Percentiles rank a stretch among this genome's conserved stretches.
Conservation (phyloP, 169 alveolate species). For the Condylostoma magnum region DNA sequence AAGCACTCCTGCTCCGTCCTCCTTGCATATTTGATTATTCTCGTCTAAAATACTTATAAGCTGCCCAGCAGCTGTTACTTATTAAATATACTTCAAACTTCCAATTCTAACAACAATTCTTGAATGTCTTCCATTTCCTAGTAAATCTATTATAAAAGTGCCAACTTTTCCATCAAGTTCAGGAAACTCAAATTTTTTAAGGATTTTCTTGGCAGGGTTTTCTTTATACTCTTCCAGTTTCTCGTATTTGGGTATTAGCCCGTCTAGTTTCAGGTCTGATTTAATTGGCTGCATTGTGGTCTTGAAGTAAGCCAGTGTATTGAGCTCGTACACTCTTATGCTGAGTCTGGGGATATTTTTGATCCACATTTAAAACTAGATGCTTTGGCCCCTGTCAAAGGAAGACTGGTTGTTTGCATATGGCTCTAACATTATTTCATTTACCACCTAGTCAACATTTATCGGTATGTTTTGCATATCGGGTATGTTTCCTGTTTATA, state of each 20-base stretch:
- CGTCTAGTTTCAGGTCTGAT: conserved; percentile 59
- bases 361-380: conserved; percentile 37
- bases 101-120: conserved; percentile 69
- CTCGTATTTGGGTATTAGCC: conserved; percentile 58
- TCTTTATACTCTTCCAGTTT: conserved; percentile 26
- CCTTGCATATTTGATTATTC: conserved; percentile 40
- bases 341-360: conserved; percentile 53
- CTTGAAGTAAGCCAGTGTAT: conserved; percentile 49
- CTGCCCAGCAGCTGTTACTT: conserved; percentile 58
- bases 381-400: conserved; percentile 40
- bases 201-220: conserved; percentile 31
- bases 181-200: conserved; percentile 37
- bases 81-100: conserved; percentile 40
- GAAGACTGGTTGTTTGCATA: conserved; percentile 20
- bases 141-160: conserved; percentile 52
- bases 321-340: conserved; percentile 57
- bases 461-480: too few relatives aligned
- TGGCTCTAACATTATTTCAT: conserved; percentile 41
- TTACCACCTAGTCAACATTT: too few relatives aligned
- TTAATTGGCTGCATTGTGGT: conserved; percentile 34
- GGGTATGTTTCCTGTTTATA: too few relatives aligned
- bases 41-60: conserved; percentile 58
- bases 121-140: conserved; percentile 50
- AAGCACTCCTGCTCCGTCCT: conserved; percentile 36
- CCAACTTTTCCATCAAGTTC: conserved; percentile 52